Evolutionary conservation across 2,329 filamentous ascomycete species (phyloP).

Genomic region (Penicillium janthinellum): DNA sequence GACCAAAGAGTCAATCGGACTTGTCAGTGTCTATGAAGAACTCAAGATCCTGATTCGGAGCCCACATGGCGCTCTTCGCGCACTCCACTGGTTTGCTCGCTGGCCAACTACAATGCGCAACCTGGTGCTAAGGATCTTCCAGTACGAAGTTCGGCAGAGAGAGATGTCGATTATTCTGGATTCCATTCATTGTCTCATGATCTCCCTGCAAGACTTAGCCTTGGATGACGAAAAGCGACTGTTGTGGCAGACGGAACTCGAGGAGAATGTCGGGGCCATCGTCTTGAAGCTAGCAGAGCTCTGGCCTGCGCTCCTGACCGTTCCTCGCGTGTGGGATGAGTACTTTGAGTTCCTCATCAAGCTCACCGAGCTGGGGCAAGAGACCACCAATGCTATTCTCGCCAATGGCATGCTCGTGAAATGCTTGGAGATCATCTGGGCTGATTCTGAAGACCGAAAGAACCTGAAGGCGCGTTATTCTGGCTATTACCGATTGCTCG

Average conservation of each 20-base stretch:
- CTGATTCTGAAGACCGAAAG: conserved; percentile 55
- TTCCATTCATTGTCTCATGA: conserved; percentile 58
- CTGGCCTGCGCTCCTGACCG: conserved; percentile 64
- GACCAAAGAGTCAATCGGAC: conserved; percentile 67
- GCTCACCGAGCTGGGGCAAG: conserved; percentile 64
- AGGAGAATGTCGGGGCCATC: conserved; percentile 34
- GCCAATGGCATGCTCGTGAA: conserved; percentile 62
- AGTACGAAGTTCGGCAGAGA: conserved; percentile 57
- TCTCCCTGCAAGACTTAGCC: conserved; percentile 27
- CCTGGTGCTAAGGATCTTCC: conserved; percentile 64
- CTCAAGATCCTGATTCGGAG: conserved; percentile 57
- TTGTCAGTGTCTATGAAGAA: conserved; percentile 57
- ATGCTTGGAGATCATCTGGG: conserved; percentile 61
- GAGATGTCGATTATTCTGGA: conserved; percentile 55
- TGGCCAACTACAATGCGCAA: conserved; percentile 63
- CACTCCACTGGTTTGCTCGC: conserved; percentile 62
- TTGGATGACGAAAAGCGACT: conserved; percentile 29
- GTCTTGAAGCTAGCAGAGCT: conserved; percentile 57
- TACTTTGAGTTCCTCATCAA: conserved; percentile 70
- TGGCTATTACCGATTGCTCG: conserved; percentile 44
- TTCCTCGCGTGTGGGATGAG: conserved; percentile 72
- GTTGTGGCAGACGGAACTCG: conserved; percentile 31
- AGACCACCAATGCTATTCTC: conserved; percentile 62
- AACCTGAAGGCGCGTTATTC: conserved; percentile 59
- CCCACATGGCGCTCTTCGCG: conserved; percentile 58